Percentiles rank a stretch among this genome's conserved stretches.
Conservation (phyloP, 192 early-diverging fungal genomes). For the Obelidium mucronatum region DNA sequence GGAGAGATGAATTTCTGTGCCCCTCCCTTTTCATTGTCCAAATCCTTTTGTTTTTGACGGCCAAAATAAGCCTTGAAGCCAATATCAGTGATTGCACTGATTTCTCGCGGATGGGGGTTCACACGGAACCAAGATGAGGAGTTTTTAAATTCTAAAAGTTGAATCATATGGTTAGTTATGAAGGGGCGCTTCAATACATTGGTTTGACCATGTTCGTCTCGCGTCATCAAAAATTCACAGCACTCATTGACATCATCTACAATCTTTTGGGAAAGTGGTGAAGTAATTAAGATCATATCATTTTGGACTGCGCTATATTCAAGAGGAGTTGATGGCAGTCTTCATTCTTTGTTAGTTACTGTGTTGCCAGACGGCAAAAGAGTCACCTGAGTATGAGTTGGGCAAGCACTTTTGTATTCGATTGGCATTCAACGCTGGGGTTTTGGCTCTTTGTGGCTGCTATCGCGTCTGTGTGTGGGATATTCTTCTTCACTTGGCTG, state of each 20-base stretch:
- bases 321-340: no score
- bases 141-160: constrained; percentile 20
- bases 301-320: not conserved
- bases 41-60: constrained; percentile 12
- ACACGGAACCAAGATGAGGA: constrained; percentile 32
- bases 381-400: no score
- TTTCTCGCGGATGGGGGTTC: not conserved
- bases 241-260: constrained; percentile 14
- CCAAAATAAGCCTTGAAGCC: constrained; percentile 14
- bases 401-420: no score
- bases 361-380: no score
- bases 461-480: no score
- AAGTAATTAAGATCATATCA: not conserved
- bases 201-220: not conserved
- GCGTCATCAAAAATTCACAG: constrained; percentile 12
- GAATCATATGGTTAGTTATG: not conserved
- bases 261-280: not conserved
- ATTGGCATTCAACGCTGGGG: no score
- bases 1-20: not conserved
- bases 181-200: not conserved
- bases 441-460: no score
- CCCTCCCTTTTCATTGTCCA: not conserved
- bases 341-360: no score
- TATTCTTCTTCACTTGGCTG: no score
- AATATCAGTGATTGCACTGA: constrained; percentile 6